Base-by-base conservation (phyloP, 768 basidiomycete genomes). In the Gloeostereum incarnatum region DNA sequence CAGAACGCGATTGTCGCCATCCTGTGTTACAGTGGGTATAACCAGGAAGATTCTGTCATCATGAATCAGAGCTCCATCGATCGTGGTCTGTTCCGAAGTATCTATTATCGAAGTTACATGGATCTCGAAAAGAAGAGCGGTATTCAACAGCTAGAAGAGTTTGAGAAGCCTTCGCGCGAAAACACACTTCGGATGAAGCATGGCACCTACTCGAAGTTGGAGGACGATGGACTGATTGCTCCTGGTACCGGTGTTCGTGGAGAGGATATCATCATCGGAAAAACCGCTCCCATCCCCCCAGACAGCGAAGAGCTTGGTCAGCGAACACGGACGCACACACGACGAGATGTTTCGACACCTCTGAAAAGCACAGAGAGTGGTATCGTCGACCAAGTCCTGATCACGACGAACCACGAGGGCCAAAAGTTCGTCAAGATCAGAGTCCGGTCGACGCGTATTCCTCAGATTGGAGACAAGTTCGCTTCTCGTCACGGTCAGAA, bases 11-110 rank as follows among this genome's bases (percentile, higher is more conserved):
- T 97, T 45, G 94, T 99, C 41, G 94, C 94, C 9, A 98, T 99
- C 52, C 68, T 98, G 39, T 97, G 93, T 55, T 99, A 99, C 63
- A 97, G 92, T 50, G 94, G 94, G 34, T 99, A 99, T 65, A 99
- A 99, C 59, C 96, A 99, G 63, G 96, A 98, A 75, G 96, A 99
- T 73, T 99, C 96, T 45, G 96, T 99, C 62, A 98, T 99, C 64
- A 97, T 99, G 94, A 98, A 98, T 58, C 96, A 99, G 62, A 91
- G 87, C 49, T 94, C 96, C 19, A 87, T 99, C 49, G 94, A 99
- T 55, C 87, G 96, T 42, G 94, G 96, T 42, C 72, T 99, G 21
- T 99, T 99, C 83, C 79, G 94, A 25, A 94, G 91, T 68, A 87
- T 99, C 51, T 99, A 98, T 60, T 98, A 97, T 58, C 79, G 96